Percentiles rank a stretch among this genome's conserved stretches.
Conservation (phyloP, 495 filamentous ascomycete species). For the Trichocladium uniseriatum region DNA sequence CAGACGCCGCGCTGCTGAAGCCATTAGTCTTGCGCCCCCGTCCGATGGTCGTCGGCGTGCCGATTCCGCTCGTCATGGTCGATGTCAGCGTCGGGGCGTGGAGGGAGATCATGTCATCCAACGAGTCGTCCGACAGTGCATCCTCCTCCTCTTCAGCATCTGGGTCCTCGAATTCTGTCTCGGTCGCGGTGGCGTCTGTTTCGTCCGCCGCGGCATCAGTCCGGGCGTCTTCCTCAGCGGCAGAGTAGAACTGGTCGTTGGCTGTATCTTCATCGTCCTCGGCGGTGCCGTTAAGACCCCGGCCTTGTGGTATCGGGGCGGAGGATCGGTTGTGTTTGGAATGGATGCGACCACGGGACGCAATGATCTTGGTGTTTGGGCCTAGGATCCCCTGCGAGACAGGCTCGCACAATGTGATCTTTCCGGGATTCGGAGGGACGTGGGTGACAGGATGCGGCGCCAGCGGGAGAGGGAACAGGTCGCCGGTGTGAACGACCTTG, state of each 20-base stretch:
- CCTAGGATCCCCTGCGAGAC: constrained; percentile 79
- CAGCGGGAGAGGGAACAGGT: constrained; percentile 72
- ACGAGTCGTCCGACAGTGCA: constrained; percentile 63
- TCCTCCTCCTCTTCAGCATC: constrained; percentile 52
- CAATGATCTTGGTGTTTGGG: constrained; percentile 57
- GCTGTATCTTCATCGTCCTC: constrained; percentile 68
- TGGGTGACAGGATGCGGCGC: constrained; percentile 86
- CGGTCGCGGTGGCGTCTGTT: constrained; percentile 35
- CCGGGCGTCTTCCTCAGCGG: constrained; percentile 59
- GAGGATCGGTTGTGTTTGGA: constrained; percentile 32
- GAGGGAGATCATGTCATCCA: constrained; percentile 77
- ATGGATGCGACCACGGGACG: constrained; percentile 47
- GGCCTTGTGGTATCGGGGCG: constrained; percentile 29
- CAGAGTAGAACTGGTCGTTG: constrained; percentile 83
- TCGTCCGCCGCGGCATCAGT: constrained; percentile 34
- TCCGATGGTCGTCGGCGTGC: constrained; percentile 59
- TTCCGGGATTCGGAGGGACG: constrained; percentile 70
- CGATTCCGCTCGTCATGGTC: constrained; percentile 55
- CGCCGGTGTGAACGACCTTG: constrained; percentile 71
- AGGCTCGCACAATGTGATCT: constrained; percentile 63
- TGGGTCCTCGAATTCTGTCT: constrained; percentile 51
- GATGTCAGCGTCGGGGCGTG: constrained; percentile 66
- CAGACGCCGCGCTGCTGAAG: constrained; percentile 66
- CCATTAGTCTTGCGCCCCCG: constrained; percentile 54
- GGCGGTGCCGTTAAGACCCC: constrained; percentile 49